Percentiles rank a stretch among this genome's conserved stretches.
These are phyloP conservation scores for Rhipidocladum racemiflorum DNA, from an alignment of 176 grass and related monocot species.

Conservation along the genomic window DNA sequence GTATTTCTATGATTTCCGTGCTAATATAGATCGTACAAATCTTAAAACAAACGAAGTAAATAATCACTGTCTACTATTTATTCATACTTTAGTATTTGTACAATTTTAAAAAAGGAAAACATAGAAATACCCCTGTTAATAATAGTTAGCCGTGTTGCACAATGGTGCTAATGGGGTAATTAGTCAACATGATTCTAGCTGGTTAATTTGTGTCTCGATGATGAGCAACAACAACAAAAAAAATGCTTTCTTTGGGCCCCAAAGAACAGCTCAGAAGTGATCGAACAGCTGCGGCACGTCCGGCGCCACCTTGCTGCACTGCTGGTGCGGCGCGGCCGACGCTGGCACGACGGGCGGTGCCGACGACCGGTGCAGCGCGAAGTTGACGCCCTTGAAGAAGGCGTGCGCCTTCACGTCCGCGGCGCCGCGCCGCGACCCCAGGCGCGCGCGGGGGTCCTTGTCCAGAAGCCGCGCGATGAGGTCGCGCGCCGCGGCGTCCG, in stretches of 20 bases:
- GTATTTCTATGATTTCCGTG: too few relatives aligned
- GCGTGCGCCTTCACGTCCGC: constrained; percentile 70
- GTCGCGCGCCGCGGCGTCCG: constrained; percentile 45
- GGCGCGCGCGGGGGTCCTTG: constrained; percentile 62
- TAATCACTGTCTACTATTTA: too few relatives aligned
- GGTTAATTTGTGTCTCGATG: constrained; percentile 24
- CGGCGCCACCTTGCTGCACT: constrained; percentile 35
- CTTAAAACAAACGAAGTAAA: too few relatives aligned
- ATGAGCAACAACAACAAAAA: neutral
- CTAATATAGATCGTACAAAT: too few relatives aligned
- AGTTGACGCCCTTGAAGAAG: constrained; percentile 87
- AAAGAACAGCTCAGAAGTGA: constrained; percentile 42
- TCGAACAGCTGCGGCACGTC: constrained; percentile 51
- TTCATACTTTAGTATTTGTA: too few relatives aligned
- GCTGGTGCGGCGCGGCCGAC: constrained; percentile 14
- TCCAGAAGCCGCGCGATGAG: constrained; percentile 68
- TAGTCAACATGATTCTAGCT: constrained; percentile 36
- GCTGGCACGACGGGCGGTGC: constrained; percentile 66
- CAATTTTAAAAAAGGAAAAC: too few relatives aligned
- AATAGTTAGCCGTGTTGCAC: constrained; percentile 25
- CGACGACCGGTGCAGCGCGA: constrained; percentile 70
- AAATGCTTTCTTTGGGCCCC: neutral
- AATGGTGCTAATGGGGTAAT: constrained; percentile 25
- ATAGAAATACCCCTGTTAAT: too few relatives aligned
- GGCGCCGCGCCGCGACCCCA: constrained; percentile 67